Evolutionary conservation across 768 basidiomycete genomes (phyloP).

Genomic region (Lanmaoa rubissima): DNA sequence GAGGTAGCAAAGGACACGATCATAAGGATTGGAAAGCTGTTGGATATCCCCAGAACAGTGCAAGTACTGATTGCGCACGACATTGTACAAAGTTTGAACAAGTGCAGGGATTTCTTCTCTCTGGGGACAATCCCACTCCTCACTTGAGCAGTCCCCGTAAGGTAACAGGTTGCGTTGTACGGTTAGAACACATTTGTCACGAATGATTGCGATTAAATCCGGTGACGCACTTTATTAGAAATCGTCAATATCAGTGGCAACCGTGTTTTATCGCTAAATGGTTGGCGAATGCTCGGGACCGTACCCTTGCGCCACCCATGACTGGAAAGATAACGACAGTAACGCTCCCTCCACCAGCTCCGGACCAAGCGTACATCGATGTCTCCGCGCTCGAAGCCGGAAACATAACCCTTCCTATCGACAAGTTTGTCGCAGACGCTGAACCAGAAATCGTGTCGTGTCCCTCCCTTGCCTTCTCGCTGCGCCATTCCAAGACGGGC

Average conservation of each 20-base stretch:
- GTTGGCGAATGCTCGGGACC: background rate
- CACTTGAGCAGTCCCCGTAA: background rate
- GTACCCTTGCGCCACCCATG: background rate
- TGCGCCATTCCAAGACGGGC: slow-evolving; percentile 44
- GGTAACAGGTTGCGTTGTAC: background rate
- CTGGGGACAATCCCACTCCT: slow-evolving; percentile 2
- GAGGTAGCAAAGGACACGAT: slow-evolving; percentile 29
- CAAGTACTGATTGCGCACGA: no score
- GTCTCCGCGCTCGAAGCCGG: slow-evolving; percentile 60
- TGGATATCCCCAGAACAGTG: no score
- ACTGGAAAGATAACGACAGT: slow-evolving; percentile 5
- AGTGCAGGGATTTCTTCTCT: slow-evolving; percentile 32
- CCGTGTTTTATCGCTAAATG: background rate
- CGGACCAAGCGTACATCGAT: slow-evolving; percentile 48
- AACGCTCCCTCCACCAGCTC: slow-evolving; percentile 9
- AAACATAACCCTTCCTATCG: slow-evolving; percentile 38
- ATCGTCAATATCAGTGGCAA: background rate
- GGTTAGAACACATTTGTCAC: background rate
- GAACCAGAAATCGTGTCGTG: slow-evolving; percentile 26
- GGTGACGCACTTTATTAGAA: background rate
- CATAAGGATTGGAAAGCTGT: no score
- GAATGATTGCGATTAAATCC: background rate
- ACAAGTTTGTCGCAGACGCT: slow-evolving; percentile 37
- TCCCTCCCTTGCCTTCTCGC: slow-evolving; percentile 53
- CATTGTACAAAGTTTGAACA: no score